A percentile compares a stretch with the other conserved stretches of the same genome.
Evolutionary conservation across 768 basidiomycete genomes (phyloP).

Genomic region (Clitopilus hobsonii): DNA sequence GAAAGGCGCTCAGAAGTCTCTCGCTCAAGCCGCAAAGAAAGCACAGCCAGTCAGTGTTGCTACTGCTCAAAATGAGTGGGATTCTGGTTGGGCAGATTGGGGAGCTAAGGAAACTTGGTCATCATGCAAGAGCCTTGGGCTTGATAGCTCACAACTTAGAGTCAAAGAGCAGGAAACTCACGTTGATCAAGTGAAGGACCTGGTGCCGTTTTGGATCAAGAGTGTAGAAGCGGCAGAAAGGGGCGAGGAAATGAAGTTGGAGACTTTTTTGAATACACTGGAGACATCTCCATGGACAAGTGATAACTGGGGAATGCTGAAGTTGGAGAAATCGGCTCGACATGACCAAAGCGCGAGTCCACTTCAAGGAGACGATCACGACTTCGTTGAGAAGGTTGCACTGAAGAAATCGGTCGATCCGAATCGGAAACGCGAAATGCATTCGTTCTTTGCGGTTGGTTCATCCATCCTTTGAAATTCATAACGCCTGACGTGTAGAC

Average conservation of each 20-base stretch:
- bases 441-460: constrained; percentile 46
- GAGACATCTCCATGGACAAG: constrained; percentile 19
- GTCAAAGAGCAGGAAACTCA: constrained; percentile 21
- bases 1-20: neutral
- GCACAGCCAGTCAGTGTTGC: neutral
- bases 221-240: constrained; percentile 43
- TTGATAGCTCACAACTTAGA: constrained; percentile 3
- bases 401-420: constrained; percentile 30
- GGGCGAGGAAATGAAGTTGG: constrained; percentile 37
- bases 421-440: constrained; percentile 39
- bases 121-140: neutral
- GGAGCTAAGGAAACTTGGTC: neutral
- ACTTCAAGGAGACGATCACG: constrained; percentile 8
- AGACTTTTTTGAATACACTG: constrained; percentile 40
- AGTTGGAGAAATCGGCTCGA: neutral
- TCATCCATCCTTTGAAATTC: too few relatives aligned
- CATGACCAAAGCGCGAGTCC: neutral
- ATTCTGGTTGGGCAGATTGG: neutral
- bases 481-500: too few relatives aligned
- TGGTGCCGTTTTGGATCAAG: constrained; percentile 51
- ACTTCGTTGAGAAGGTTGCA: constrained; percentile 46
- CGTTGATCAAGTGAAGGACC: constrained; percentile 43
- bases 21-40: neutral
- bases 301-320: too few relatives aligned
- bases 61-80: neutral